Conservation (phyloP, 78 protist species). For the Pelomyxa schiedti region DNA sequence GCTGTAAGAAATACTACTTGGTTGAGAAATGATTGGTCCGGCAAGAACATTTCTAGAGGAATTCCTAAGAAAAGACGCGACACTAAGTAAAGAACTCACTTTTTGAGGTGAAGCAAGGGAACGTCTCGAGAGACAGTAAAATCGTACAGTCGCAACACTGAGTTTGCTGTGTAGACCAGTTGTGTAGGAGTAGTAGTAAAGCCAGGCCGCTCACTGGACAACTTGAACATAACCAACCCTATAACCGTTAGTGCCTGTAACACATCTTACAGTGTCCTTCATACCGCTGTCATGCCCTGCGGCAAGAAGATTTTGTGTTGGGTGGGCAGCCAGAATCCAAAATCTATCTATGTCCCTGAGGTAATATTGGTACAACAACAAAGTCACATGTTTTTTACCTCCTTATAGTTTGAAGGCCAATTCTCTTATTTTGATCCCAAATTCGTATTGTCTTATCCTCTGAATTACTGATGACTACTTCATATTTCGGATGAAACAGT, state of each 20-base stretch:
- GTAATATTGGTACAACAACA: too few species aligned
- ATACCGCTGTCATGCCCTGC: constrained; percentile 95
- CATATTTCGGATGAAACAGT: constrained; percentile 89
- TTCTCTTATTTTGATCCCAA: constrained; percentile 85
- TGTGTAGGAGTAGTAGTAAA: constrained; percentile 22
- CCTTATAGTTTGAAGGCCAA: constrained; percentile 69
- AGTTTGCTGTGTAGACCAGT: constrained; percentile 71
- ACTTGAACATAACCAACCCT: constrained; percentile 85
- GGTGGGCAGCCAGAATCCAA: constrained; percentile 93
- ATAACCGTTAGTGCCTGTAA: neutral
- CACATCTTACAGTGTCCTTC: neutral
- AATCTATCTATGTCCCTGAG: too few species aligned
- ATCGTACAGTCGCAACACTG: constrained; percentile 58
- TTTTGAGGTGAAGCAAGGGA: constrained; percentile 10
- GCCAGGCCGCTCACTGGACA: constrained; percentile 92
- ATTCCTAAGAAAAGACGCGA: too few species aligned
- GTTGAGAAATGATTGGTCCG: constrained; percentile 12
- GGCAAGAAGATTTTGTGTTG: constrained; percentile 76
- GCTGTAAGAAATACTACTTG: constrained; percentile 53
- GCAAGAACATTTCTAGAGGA: too few species aligned
- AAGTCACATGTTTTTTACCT: too few species aligned
- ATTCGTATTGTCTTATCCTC: constrained; percentile 95
- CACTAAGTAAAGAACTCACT: too few species aligned
- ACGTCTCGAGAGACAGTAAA: constrained; percentile 17
- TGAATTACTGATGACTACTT: constrained; percentile 57